Percentiles rank a stretch among this genome's conserved stretches.
Conservation (phyloP, 805 yeast species). For the Candida boleticola region DNA sequence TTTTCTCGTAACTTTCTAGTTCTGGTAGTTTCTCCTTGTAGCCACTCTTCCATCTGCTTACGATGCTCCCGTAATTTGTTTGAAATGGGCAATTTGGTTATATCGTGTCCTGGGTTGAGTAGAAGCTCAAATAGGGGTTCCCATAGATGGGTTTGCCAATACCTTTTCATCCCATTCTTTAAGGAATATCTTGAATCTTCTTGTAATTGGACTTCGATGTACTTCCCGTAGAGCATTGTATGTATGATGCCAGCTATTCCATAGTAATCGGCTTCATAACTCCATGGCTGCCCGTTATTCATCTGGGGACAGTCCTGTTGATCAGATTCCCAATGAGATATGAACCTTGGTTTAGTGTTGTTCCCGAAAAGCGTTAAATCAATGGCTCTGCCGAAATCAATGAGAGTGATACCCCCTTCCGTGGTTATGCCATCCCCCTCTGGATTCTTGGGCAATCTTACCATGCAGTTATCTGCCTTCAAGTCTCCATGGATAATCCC, state of each 20-base stretch:
- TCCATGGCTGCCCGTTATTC: slow-evolving; percentile 62
- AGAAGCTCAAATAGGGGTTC: slow-evolving; percentile 56
- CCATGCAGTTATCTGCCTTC: slow-evolving; percentile 84
- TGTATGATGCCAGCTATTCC: slow-evolving; percentile 79
- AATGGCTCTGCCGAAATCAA: slow-evolving; percentile 81
- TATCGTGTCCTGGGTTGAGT: slow-evolving; percentile 48
- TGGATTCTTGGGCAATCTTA: slow-evolving; percentile 39
- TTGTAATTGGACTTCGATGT: slow-evolving; percentile 44
- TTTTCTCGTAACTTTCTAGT: slow-evolving; percentile 24
- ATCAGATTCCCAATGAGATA: slow-evolving; percentile 58
- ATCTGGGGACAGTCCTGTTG: slow-evolving; percentile 74
- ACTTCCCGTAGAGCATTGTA: slow-evolving; percentile 66
- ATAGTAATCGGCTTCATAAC: slow-evolving; percentile 77
- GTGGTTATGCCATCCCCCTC: slow-evolving; percentile 11
- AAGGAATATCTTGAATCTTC: slow-evolving; percentile 31
- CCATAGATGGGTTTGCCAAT: slow-evolving; percentile 80
- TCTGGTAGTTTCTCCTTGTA: slow-evolving; percentile 19
- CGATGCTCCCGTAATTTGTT: slow-evolving; percentile 33
- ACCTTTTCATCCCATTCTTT: slow-evolving; percentile 54
- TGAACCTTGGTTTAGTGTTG: slow-evolving; percentile 46
- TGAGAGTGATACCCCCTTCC: slow-evolving; percentile 55
- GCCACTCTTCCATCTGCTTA: slow-evolving; percentile 40
- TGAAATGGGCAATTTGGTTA: slow-evolving; percentile 38
- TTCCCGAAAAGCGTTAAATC: slow-evolving; percentile 59
- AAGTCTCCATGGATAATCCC: slow-evolving; percentile 83